Base-by-base conservation (phyloP, 768 basidiomycete species). In the Boletus speciosus region DNA sequence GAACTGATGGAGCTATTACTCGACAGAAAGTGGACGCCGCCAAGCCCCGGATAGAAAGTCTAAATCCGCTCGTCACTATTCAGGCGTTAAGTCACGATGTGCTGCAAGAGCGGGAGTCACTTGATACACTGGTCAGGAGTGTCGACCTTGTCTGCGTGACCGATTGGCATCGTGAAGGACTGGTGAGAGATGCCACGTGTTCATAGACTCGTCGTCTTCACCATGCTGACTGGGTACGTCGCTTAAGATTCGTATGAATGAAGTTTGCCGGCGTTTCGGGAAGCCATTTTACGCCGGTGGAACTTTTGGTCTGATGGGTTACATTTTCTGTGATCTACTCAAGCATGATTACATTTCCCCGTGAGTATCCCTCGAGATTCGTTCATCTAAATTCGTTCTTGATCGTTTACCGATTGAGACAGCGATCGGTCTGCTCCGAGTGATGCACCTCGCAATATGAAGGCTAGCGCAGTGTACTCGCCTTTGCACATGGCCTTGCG, bases 271-370 rank as follows among this genome's bases (percentile, higher is more conserved):
- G 55, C 78, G 80, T 52, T 75, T 81, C 46, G 74, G 77, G 40
- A 93, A 86, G 57, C 86, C 90, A 6, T 87, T 98, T 68, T 98
- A 97, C 63, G 84, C 87, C n/a, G 94, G 94, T 1, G 91, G 91
- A 11, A 87, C 89, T 15, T 95, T 93, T 67, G 96, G 96, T 21
- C 76, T 95, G 55, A 74, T 85, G 43, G 96, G 96, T 15, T 99
- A 93, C 72, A 92, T 97, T 64, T 97, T 98, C 66, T 93, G 92
- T 58, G 95, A 98, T 68, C 78, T 99, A 51, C 76, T 94, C 52
- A 78, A 82, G 51, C 96, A 97, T 64, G 86, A 93, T 57, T 93
- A 88, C 69, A 83, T 97, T 57, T 74, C 85, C 43, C 82, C 86
- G 96, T 95, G 73, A 73, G 94, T 70, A 38, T 37, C 45, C 36